Evolutionary conservation across 495 filamentous ascomycete species (phyloP), one percentile per base, ranked within the genome.

Genomic region (Daldinia bambusicola): DNA sequence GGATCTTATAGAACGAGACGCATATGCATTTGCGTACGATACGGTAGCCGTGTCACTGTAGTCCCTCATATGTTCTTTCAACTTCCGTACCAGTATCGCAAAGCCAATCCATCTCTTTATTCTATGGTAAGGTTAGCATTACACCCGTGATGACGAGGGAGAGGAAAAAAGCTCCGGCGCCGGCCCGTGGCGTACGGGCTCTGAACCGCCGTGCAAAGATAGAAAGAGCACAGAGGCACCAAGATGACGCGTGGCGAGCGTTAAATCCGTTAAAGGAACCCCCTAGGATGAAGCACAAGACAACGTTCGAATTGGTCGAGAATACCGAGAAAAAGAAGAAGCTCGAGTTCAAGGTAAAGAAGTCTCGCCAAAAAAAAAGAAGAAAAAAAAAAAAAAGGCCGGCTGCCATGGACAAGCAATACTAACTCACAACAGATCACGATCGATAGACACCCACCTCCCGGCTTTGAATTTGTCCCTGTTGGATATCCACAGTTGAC

Each of bases 381-480:
- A n/a, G n/a, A n/a, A n/a, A n/a, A n/a, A n/a, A n/a, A n/a, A n/a
- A n/a, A n/a, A n/a, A n/a, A 48, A 61, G 31, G 38, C 45, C 53
- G 38, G 31, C 30, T 53, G 6, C 40, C 16, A 13, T 16, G 59
- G 37, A 37, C 38, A 55, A 36, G 4, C 12, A 67, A 34, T 70
- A 69, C 77, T 82, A 58, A 83, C 74, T 12, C 43, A 13, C 26
- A 50, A 22, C 63, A 87, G 86, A 78, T 82, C 37, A 84, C 83
- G 26, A 78, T 81, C 53, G 71, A 74, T 13, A 62, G 67, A 26
- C 68, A 80, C 7, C 84, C 93, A 30, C 93, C 93, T 2, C 85
- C 84, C n/a, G 93, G 92, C 6, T 97, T 92, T 70, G 90, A 89
- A 30, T 96, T 94, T 75, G 89, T 97, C 61, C 90, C 92, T n/a